Evolutionary conservation across 2,329 filamentous ascomycete genomes (phyloP).

Genomic region (Claviceps lovelessii): DNA sequence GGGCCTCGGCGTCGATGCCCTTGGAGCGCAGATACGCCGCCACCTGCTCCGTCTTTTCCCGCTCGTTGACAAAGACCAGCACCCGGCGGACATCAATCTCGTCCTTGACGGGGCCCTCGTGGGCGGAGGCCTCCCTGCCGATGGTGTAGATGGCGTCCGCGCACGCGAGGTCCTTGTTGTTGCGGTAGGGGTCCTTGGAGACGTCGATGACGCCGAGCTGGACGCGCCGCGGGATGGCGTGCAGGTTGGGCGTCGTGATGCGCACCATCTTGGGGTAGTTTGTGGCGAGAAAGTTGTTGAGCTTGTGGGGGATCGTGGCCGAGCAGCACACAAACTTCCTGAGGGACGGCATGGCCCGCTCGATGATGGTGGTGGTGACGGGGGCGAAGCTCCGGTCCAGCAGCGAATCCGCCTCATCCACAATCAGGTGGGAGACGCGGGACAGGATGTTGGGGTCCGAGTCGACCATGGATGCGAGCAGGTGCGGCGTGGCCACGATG

Average conservation of each 20-base stretch:
- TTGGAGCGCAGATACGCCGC: conserved; percentile 67
- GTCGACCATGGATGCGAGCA: conserved; percentile 76
- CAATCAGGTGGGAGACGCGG: conserved; percentile 74
- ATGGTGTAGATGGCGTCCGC: conserved; percentile 92
- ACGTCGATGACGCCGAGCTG: conserved; percentile 89
- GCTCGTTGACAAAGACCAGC: conserved; percentile 92
- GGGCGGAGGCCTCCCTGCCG: conserved; percentile 54
- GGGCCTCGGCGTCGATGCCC: conserved; percentile 73
- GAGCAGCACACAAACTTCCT: conserved; percentile 86
- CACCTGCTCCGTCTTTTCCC: conserved; percentile 72
- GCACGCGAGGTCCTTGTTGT: conserved; percentile 85
- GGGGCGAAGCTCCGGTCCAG: conserved; percentile 86
- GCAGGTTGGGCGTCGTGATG: conserved; percentile 86
- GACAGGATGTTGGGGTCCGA: conserved; percentile 84
- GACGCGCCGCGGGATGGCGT: conserved; percentile 87
- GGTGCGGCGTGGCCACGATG: conserved; percentile 74
- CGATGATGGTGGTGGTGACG: conserved; percentile 68
- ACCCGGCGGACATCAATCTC: conserved; percentile 64
- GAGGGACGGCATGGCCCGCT: conserved; percentile 65
- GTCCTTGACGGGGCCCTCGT: conserved; percentile 41
- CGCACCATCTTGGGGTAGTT: conserved; percentile 73
- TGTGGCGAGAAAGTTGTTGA: conserved; percentile 71
- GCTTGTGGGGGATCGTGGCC: conserved; percentile 79
- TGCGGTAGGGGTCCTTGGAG: conserved; percentile 79
- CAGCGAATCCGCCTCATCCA: conserved; percentile 93